Base-by-base conservation (phyloP, 2,329 filamentous ascomycete species). In the Colletotrichum costaricense region DNA sequence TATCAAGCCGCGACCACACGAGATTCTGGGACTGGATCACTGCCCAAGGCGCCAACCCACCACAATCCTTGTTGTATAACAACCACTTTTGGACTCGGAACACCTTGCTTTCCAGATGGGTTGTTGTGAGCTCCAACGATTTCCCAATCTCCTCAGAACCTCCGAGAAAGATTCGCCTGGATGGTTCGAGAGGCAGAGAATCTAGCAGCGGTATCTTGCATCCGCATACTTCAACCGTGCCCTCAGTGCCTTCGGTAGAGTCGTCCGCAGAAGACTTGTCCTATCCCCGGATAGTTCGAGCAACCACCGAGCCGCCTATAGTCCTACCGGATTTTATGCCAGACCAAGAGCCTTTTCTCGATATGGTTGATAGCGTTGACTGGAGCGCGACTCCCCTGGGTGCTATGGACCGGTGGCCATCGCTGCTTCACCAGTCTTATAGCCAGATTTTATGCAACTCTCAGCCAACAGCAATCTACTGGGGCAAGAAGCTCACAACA, bases 401-500 rank as follows among this genome's bases (percentile, higher is more conserved):
- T 0, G 83, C 84, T 1, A 84, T 89, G 78, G 75, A 80, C 3
- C 78, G 77, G 64, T 90, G 88, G 88, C 81, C 85, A n/a, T 63
- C 80, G 5, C 81, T 84, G 26, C 82, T 89, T 26, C 85, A 86
- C 42, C 84, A 88, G 67, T 81, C 81, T 5, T 84, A 84, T 65
- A 82, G 83, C 52, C 82, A 87, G 71, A 80, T 85, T 16, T 80
- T 87, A 57, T 82, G 84, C 22, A 85, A 87, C 76, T 83, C 83
- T 5, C 80, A 83, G 22, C 88, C 89, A 5, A 86, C 88, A 28
- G 89, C 89, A 11, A 89, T 91, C 81, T 93, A 92, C 76, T 93
- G 91, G 91, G 91, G 91, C 1, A 83, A 87, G 2, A 86, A 92
- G 42, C 85, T 90, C 59, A 86, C 91, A 26, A 89, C 90, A 8